Percentiles rank a stretch among this genome's conserved stretches.
Evolutionary conservation across 805 yeast species (phyloP).

Genomic region (Pichia insulana): DNA sequence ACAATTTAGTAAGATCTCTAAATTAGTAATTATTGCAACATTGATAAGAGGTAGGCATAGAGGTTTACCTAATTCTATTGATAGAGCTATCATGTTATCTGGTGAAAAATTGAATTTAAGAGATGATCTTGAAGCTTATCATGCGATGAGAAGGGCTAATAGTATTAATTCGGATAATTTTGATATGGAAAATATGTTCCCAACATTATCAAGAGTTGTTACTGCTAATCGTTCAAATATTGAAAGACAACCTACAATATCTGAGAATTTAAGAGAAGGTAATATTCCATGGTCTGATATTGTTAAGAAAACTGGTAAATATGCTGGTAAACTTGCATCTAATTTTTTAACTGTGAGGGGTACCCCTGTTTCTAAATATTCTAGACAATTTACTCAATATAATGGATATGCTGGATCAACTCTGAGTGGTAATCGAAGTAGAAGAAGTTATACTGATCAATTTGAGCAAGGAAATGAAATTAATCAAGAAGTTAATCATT

Average conservation of each 20-base stretch:
- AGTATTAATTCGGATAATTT: conserved; percentile 9
- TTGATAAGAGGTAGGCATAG: conserved; percentile 94
- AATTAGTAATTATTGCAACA: conserved; percentile 78
- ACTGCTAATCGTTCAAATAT: neutral
- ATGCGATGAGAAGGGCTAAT: conserved; percentile 25
- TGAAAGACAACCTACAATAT: conserved; percentile 6
- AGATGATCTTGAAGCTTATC: conserved; percentile 53
- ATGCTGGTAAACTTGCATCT: conserved; percentile 5
- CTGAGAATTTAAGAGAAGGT: conserved; percentile 7
- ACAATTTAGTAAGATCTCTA: conserved; percentile 63
- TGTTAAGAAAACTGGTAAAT: neutral
- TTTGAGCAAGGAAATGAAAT: too few relatives aligned
- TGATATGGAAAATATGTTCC: conserved; percentile 2
- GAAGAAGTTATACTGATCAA: neutral
- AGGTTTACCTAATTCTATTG: conserved; percentile 88
- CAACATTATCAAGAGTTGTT: conserved; percentile 5
- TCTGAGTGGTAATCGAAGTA: neutral
- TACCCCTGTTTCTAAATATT: conserved; percentile 4
- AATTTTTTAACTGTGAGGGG: conserved; percentile 9
- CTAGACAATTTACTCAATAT: conserved; percentile 7
- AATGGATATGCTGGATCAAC: conserved; percentile 4
- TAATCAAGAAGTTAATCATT: too few relatives aligned
- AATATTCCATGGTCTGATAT: conserved; percentile 6
- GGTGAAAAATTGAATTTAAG: conserved; percentile 53
- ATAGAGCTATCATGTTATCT: conserved; percentile 87